These are phyloP conservation scores for Schizochytrium sp. DNA, from an alignment of 108 stramenopile species.

Conservation along the genomic window DNA sequence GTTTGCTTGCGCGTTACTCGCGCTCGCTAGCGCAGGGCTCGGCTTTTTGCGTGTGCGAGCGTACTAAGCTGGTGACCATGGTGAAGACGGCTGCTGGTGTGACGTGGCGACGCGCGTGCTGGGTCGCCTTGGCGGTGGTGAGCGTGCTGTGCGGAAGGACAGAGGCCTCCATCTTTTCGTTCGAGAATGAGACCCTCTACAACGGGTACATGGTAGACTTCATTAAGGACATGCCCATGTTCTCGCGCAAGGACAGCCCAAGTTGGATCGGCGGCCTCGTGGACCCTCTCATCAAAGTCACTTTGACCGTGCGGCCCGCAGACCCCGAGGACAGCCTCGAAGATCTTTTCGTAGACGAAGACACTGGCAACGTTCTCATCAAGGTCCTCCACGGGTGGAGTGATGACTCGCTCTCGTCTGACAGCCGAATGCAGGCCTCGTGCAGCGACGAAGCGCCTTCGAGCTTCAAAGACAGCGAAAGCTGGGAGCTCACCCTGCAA, in stretches of 20 bases:
- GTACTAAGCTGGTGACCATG: too few relatives aligned
- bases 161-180: neutral
- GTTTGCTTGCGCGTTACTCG: too few relatives aligned
- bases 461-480: neutral
- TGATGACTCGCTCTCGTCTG: neutral
- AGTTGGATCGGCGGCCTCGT: neutral
- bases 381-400: neutral
- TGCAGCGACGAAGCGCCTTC: neutral
- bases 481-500: neutral
- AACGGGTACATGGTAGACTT: neutral
- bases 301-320: neutral
- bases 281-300: neutral
- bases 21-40: too few relatives aligned
- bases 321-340: neutral
- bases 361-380: neutral
- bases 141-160: too few relatives aligned
- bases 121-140: too few relatives aligned
- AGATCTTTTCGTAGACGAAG: neutral
- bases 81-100: too few relatives aligned
- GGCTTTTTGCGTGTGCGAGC: too few relatives aligned
- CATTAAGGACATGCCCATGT: conserved; percentile 17
- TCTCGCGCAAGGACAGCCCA: neutral
- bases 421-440: neutral
- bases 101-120: too few relatives aligned
- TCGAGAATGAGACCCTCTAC: neutral